These are phyloP conservation scores for Rhizopogon sp. DNA, from an alignment of 768 basidiomycete species.

Conservation along the genomic window DNA sequence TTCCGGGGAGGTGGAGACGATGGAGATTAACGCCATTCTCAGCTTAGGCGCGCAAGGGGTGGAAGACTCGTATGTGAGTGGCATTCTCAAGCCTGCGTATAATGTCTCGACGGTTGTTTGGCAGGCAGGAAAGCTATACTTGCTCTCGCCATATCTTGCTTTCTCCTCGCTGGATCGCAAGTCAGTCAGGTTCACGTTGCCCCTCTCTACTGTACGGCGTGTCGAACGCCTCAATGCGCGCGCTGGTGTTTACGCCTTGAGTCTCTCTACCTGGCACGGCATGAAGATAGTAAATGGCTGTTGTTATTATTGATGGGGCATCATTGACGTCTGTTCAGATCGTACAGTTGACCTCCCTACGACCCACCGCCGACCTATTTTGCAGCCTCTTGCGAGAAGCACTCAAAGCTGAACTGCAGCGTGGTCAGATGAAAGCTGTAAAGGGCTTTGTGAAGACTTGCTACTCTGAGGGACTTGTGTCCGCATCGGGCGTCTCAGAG, in stretches of 20 bases:
- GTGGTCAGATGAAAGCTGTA: slow-evolving; percentile 89
- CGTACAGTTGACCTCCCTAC: slow-evolving; percentile 88
- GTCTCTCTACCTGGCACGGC: slow-evolving; percentile 90
- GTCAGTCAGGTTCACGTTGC: slow-evolving; percentile 87
- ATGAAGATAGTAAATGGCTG: slow-evolving; percentile 69
- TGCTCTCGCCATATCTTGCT: slow-evolving; percentile 85
- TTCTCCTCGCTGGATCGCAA: slow-evolving; percentile 91
- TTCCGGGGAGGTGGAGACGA: slow-evolving; percentile 49
- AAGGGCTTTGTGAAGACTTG: slow-evolving; percentile 89
- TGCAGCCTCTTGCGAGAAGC: slow-evolving; percentile 85
- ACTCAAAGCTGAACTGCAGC: slow-evolving; percentile 83
- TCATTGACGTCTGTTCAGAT: slow-evolving; percentile 40
- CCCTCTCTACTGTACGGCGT: slow-evolving; percentile 85
- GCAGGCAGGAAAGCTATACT: slow-evolving; percentile 86
- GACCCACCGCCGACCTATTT: slow-evolving; percentile 92
- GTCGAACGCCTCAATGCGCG: slow-evolving; percentile 93
- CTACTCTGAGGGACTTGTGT: slow-evolving; percentile 87
- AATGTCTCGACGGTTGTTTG: slow-evolving; percentile 1
- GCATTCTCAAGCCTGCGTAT: background rate
- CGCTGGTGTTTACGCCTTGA: slow-evolving; percentile 94
- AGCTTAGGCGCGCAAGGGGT: slow-evolving; percentile 73
- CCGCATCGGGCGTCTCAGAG: slow-evolving; percentile 51
- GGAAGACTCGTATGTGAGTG: slow-evolving; percentile 89
- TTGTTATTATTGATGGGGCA: background rate
- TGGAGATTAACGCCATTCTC: slow-evolving; percentile 88